These are phyloP conservation scores for Bigelowiella natans DNA, from an alignment of 78 protist species.

Conservation along the genomic window DNA sequence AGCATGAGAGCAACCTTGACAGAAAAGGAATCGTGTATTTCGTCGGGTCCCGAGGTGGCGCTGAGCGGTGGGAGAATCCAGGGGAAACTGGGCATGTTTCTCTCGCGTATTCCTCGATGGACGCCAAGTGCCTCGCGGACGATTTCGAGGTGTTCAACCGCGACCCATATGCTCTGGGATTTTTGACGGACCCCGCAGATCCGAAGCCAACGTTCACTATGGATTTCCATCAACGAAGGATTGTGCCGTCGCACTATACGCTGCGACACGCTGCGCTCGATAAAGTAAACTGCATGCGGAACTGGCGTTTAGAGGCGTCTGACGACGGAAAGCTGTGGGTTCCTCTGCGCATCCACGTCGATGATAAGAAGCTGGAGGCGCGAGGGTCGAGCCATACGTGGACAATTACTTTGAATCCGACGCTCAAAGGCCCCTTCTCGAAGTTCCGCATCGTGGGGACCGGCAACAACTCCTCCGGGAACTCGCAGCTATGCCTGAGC, in stretches of 20 bases:
- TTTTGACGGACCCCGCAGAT: background rate
- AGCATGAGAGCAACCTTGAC: background rate
- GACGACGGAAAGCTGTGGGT: background rate
- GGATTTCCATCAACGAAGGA: background rate
- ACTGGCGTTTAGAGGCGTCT: background rate
- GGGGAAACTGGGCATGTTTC: background rate
- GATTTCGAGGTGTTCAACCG: background rate
- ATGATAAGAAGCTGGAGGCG: background rate
- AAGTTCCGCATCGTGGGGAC: background rate
- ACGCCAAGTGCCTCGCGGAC: background rate
- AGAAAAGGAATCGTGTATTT: background rate
- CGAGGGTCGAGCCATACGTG: background rate
- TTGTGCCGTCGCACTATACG: slow-evolving; percentile 7
- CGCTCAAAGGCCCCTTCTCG: background rate
- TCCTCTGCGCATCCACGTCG: background rate
- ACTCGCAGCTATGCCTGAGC: background rate
- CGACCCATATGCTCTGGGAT: background rate
- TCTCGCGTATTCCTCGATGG: background rate
- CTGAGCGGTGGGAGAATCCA: background rate
- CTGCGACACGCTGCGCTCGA: background rate
- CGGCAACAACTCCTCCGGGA: background rate
- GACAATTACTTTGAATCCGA: background rate
- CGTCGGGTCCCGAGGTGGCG: background rate
- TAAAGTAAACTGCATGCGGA: background rate
- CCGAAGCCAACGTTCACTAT: background rate